Conservation (phyloP, 1,284 basidiomycete genomes). For the Sanghuangporus baumii region DNA sequence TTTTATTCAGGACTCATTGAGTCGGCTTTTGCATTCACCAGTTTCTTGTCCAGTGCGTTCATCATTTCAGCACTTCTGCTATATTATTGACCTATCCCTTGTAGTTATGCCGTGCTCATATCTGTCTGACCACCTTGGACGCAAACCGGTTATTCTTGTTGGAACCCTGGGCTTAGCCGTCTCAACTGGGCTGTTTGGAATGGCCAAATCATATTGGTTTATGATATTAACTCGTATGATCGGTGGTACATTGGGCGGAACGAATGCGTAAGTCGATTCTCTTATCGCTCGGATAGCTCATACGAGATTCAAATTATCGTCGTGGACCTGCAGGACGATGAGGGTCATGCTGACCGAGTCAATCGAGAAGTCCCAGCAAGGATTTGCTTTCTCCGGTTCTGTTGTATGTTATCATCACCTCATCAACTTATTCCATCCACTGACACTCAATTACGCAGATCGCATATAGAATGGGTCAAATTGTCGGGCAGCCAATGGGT, state of each 20-base stretch:
- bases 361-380: slow-evolving; percentile 11
- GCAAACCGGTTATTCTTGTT: slow-evolving; percentile 20
- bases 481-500: slow-evolving; percentile 22
- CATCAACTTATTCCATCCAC: not conserved
- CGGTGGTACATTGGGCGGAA: slow-evolving; percentile 17
- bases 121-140: slow-evolving; percentile 19
- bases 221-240: slow-evolving; percentile 19
- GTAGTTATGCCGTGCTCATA: slow-evolving; percentile 17
- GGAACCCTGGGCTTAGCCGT: slow-evolving; percentile 19
- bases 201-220: slow-evolving; percentile 17
- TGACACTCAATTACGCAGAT: slow-evolving; percentile 1
- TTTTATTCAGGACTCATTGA: slow-evolving; percentile 24
- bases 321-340: slow-evolving; percentile 16
- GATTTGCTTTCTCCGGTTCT: slow-evolving; percentile 2
- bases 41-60: slow-evolving; percentile 19
- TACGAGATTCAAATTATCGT: not conserved
- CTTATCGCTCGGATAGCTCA: not conserved
- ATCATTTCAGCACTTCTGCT: not conserved
- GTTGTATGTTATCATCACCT: not conserved
- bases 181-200: slow-evolving; percentile 18
- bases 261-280: slow-evolving; percentile 6
- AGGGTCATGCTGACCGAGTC: slow-evolving; percentile 22
- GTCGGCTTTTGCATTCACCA: slow-evolving; percentile 19
- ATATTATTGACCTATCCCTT: not conserved
- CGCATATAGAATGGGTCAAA: slow-evolving; percentile 18